A percentile compares a stretch with the other conserved stretches of the same genome.
Conservation (phyloP, 805 yeast genomes). For the Yamadazyma tumulicola region DNA sequence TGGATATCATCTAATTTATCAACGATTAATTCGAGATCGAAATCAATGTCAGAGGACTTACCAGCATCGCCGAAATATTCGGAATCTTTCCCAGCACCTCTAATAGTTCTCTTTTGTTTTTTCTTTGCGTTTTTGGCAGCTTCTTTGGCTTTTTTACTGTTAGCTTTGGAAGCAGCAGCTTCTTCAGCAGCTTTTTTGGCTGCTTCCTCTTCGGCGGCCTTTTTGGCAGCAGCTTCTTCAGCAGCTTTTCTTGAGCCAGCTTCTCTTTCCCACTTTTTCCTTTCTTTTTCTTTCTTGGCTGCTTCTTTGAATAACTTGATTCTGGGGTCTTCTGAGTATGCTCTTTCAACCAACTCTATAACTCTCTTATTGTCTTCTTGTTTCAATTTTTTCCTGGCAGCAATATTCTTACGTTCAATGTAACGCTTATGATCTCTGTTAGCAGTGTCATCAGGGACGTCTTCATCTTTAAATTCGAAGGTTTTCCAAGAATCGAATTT, state of each 20-base stretch:
- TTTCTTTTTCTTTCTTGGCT: slow-evolving; percentile 92
- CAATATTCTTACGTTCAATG: slow-evolving; percentile 94
- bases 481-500: slow-evolving; percentile 98
- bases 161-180: slow-evolving; percentile 55
- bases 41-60: slow-evolving; percentile 64
- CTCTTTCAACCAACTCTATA: slow-evolving; percentile 82
- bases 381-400: slow-evolving; percentile 95
- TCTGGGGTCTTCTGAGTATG: slow-evolving; percentile 89
- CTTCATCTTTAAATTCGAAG: slow-evolving; percentile 97
- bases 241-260: slow-evolving; percentile 97
- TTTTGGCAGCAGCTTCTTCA: slow-evolving; percentile 80
- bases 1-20: slow-evolving; percentile 78
- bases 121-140: slow-evolving; percentile 96
- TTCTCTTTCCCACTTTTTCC: slow-evolving; percentile 95
- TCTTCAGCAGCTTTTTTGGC: slow-evolving; percentile 74
- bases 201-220: slow-evolving; percentile 84
- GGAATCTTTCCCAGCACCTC: slow-evolving; percentile 78
- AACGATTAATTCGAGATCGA: slow-evolving; percentile 74
- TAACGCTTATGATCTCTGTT: slow-evolving; percentile 99
- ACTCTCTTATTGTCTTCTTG: slow-evolving; percentile 93
- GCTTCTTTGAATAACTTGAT: slow-evolving; percentile 88
- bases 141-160: slow-evolving; percentile 81
- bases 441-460: slow-evolving; percentile 97
- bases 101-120: slow-evolving; percentile 90
- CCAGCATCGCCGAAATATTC: slow-evolving; percentile 80